phyloP scores from a whole-genome alignment of 129 eudicot species.

The Saussurea involucrata region DNA sequence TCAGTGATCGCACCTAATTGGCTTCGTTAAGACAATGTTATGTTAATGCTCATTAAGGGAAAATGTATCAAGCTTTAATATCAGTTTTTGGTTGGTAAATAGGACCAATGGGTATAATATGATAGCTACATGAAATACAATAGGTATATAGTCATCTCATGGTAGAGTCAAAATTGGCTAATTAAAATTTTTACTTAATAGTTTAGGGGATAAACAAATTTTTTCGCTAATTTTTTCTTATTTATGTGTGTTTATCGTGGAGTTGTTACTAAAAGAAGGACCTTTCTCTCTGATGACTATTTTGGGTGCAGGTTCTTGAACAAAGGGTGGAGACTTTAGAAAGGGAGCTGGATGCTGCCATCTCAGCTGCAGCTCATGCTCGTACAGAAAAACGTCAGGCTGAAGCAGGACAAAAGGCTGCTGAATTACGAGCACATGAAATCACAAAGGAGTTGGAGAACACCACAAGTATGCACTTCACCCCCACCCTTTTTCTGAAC shows the following conservation, averaged over 20 bases:
- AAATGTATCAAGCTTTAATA: not conserved
- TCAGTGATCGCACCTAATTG: not conserved
- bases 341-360: conserved; percentile 87
- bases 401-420: conserved; percentile 92
- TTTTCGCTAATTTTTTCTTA: not conserved
- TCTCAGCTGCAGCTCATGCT: conserved; percentile 89
- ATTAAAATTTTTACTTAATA: not conserved
- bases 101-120: not conserved
- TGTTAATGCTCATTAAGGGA: not conserved
- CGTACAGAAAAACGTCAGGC: conserved; percentile 89
- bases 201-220: not conserved
- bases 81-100: not conserved
- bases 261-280: not conserved
- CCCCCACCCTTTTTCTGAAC: not conserved
- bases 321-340: conserved; percentile 89
- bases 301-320: conserved; percentile 72
- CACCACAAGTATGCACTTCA: conserved; percentile 68
- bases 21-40: not conserved
- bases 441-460: conserved; percentile 87
- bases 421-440: conserved; percentile 79
- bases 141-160: not conserved
- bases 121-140: not conserved
- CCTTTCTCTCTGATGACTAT: not conserved
- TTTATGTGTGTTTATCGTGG: not conserved
- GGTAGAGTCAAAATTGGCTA: not conserved